Evolutionary conservation across 2,329 filamentous ascomycete species (phyloP).

Genomic region (Diaporthe citrichinensis): DNA sequence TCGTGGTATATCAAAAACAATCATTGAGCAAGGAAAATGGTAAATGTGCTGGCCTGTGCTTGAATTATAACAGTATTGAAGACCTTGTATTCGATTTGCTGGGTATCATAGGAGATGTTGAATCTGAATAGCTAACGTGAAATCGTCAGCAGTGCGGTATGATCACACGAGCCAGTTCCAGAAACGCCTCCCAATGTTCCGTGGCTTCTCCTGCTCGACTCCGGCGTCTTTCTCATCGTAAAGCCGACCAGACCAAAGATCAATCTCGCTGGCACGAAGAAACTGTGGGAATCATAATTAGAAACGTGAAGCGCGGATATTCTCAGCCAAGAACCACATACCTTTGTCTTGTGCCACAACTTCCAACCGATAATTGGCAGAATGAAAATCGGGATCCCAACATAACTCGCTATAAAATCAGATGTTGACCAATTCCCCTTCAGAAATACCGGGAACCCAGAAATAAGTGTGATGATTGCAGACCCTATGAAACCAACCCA

Average conservation of each 20-base stretch:
- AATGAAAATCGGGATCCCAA: constrained; percentile 46
- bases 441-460: constrained; percentile 60
- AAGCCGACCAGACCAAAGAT: constrained; percentile 64
- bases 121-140: constrained; percentile 1
- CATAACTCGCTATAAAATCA: constrained; percentile 57
- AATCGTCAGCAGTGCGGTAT: not conserved
- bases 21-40: not conserved
- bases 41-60: not conserved
- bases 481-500: constrained; percentile 60
- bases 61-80: not conserved
- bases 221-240: constrained; percentile 30
- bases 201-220: constrained; percentile 24
- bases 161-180: constrained; percentile 31
- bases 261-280: constrained; percentile 57
- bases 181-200: constrained; percentile 35
- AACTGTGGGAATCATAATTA: constrained; percentile 23
- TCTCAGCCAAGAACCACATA: not conserved
- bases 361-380: constrained; percentile 40
- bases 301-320: not conserved
- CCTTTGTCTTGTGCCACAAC: constrained; percentile 38
- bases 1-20: not conserved
- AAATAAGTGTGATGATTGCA: constrained; percentile 58
- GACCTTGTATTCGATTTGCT: not conserved
- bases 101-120: constrained; percentile 36
- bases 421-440: constrained; percentile 53